Evolutionary conservation across 257 asterid species (phyloP), one percentile per base, ranked within the genome.

Genomic region (Solanum etuberosum): DNA sequence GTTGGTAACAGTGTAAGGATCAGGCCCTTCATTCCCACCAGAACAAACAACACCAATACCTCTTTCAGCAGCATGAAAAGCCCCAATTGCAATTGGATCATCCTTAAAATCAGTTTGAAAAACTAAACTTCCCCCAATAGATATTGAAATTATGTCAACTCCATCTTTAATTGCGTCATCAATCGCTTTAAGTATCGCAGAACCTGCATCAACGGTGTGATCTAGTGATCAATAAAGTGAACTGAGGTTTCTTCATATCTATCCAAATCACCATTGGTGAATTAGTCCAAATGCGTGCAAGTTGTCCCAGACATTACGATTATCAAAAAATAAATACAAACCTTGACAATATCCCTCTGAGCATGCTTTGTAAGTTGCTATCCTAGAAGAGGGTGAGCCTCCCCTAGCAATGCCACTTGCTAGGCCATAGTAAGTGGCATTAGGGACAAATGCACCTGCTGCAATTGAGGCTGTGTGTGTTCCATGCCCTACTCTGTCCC

Each of bases 91-190:
- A 25, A 95, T 91, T 23, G 97, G 95, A 86, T 95, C 98, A 65
- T 34, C 87, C 23, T 92, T 88, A 59, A 92, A 93, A 86, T 92
- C 95, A 3, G 93, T 86, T 31, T 91, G 92, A 29, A 92, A 88
- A 46, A 88, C 51, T 9, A 92, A 92, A 89, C 90, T 90, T 37
- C 61, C 5, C 5, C 98, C 98, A 16, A 95, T 89, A 15, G 98
- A 95, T 14, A 95, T 90, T 6, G 97, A 95, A 61, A 95, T 92
- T 4, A 95, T 91, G 85, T 95, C 97, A 7, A 95, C 98, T 57
- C 98, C 97, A 89, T 95, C 98, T 77, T 84, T 91, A 20, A 95
- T 72, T 6, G 97, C 95, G 80, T 95, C 97, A n/a, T 95, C 96
- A 11, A 95, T 91, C 2, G 98, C 98, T 84, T 93, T 93, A 9